A percentile compares a stretch with the other conserved stretches of the same genome.
Conservation (phyloP, 164 flowering plant species). For the Saururus chinensis region DNA sequence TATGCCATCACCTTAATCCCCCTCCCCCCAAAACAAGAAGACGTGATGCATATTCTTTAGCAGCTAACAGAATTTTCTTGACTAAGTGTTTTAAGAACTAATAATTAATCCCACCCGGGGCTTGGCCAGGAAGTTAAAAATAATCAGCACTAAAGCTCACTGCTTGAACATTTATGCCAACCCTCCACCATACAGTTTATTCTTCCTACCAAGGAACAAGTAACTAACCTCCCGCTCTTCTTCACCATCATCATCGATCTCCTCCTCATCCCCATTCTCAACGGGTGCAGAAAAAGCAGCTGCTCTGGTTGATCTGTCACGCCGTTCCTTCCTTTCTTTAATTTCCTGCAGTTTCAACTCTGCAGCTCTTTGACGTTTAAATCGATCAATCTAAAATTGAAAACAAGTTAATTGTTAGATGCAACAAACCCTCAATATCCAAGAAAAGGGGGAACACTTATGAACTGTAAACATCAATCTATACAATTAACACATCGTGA, state of each 20-base stretch:
- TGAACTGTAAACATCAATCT: not conserved
- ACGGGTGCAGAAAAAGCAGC: slow-evolving; percentile 75
- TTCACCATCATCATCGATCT: slow-evolving; percentile 81
- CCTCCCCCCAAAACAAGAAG: too few species aligned
- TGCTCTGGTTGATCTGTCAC: slow-evolving; percentile 81
- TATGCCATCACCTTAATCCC: too few species aligned
- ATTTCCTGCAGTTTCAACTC: slow-evolving; percentile 78
- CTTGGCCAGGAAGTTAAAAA: not conserved
- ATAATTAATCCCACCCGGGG: not conserved
- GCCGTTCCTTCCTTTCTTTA: slow-evolving; percentile 81
- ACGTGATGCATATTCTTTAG: too few species aligned
- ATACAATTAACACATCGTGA: not conserved
- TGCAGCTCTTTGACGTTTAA: slow-evolving; percentile 76
- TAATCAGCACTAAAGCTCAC: not conserved
- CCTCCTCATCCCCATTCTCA: slow-evolving; percentile 82
- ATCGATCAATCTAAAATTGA: slow-evolving; percentile 63
- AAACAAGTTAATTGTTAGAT: too few species aligned
- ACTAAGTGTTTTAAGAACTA: not conserved
- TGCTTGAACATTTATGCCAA: not conserved
- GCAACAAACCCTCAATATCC: not conserved
- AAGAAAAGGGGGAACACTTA: not conserved
- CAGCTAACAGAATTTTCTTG: not conserved
- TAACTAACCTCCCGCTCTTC: slow-evolving; percentile 92
- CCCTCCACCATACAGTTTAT: not conserved
- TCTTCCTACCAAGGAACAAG: not conserved